Evolutionary conservation across 1,139 yeast species (phyloP), one percentile per base, ranked within the genome.

Genomic region (Nadsonia commutata): DNA sequence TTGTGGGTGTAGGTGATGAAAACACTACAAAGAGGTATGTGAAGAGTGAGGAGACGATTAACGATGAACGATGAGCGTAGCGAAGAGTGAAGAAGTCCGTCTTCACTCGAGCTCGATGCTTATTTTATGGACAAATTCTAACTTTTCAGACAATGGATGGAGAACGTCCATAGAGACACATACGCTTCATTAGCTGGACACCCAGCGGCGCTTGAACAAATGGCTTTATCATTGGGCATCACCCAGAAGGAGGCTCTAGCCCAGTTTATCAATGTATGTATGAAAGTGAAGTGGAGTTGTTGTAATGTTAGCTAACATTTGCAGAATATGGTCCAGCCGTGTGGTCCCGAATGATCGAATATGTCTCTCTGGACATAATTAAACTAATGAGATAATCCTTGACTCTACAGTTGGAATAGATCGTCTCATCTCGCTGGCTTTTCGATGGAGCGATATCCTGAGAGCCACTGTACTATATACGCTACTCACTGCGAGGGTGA

Each of bases 141-240:
- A n/a, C n/a, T n/a, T 3, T 37, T 37, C 40, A 57, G 60, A 42
- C 77, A 74, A 51, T 78, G 80, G 70, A 58, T 74, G 51, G 59
- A 70, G 8, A 81, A 81, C 49, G 70, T 82, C 1, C 78, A 76
- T 42, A 66, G 82, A 50, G 97, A 93, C 57, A 76, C 94, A 1
- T 76, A 78, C 50, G 73, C 85, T 2, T 71, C 82, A 17, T 60
- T 84, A 43, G 72, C 77, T 20, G 80, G 82, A 21, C 95, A 88
- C 58, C 76, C 78, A 17, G 72, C 75, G 2, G 49, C 80, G 44
- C 58, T 84, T 39, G 74, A 76, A 49, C 83, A 83, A 55, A 67
- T 79, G 43, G 66, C 94, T n/a, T 56, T 81, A 7, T 82, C 79
- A 0, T 58, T 70, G 42, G 77, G 74, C 42, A 70, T 74, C 51